phyloP scores from a whole-genome alignment of 441 rosid genomes.

The Bocquillonia castaneifolia region DNA sequence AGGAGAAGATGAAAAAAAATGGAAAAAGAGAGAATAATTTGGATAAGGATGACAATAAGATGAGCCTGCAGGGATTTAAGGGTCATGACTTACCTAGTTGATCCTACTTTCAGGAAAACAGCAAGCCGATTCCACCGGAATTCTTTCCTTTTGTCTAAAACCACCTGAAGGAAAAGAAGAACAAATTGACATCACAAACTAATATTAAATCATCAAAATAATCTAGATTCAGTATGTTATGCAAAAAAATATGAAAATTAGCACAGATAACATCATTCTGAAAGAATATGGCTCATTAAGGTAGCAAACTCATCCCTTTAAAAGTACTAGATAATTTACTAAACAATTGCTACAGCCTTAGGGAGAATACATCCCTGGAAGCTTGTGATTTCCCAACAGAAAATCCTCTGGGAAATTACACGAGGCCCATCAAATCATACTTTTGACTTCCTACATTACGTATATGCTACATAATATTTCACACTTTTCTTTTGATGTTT shows the following conservation, averaged over 20 bases:
- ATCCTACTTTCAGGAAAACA: constrained; percentile 63
- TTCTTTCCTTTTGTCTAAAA: constrained; percentile 72
- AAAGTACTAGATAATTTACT: neutral
- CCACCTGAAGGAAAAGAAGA: constrained; percentile 52
- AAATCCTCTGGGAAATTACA: neutral
- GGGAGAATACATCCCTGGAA: neutral
- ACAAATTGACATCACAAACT: neutral
- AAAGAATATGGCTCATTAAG: neutral
- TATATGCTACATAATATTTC: constrained; percentile 1
- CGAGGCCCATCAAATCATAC: constrained; percentile 4
- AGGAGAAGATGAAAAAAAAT: too few species aligned
- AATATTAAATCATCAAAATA: neutral
- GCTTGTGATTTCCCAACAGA: neutral
- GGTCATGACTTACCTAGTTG: constrained; percentile 45
- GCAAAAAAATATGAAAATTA: constrained; percentile 3
- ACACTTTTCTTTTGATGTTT: neutral
- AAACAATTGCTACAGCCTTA: neutral
- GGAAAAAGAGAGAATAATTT: neutral
- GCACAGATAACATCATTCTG: neutral
- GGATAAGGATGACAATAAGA: constrained; percentile 8
- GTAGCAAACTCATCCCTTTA: neutral
- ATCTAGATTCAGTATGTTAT: neutral
- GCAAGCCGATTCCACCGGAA: constrained; percentile 81
- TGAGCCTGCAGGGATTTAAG: neutral
- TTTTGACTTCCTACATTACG: neutral